Conservation (phyloP, 495 filamentous ascomycete species). For the Xylaria intraflava region DNA sequence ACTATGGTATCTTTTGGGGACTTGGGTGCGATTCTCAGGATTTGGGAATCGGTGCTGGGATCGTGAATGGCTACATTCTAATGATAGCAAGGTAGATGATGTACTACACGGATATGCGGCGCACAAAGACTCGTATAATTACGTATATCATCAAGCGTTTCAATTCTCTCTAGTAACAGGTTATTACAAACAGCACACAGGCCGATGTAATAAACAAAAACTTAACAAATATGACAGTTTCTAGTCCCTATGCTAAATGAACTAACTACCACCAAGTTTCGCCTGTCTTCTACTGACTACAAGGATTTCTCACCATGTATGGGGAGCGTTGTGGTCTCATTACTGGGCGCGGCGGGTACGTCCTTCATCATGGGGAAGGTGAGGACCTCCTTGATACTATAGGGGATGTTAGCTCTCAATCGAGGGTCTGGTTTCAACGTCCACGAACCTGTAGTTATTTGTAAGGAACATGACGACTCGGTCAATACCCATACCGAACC, state of each 20-base stretch:
- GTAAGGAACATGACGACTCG: conserved; percentile 96
- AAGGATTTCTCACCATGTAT: conserved; percentile 4
- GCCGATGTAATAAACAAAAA: background rate
- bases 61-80: too few species aligned
- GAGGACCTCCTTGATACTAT: conserved; percentile 83
- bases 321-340: conserved; percentile 10
- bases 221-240: too few species aligned
- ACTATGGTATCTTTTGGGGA: too few species aligned
- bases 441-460: conserved; percentile 59
- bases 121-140: background rate
- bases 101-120: background rate
- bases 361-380: conserved; percentile 68
- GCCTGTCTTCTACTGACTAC: background rate
- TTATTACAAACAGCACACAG: background rate
- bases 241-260: background rate
- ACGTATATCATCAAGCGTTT: background rate
- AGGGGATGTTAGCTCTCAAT: background rate
- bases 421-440: conserved; percentile 14
- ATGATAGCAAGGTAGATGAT: too few species aligned
- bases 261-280: background rate
- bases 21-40: too few species aligned
- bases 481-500: conserved; percentile 97
- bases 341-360: conserved; percentile 3
- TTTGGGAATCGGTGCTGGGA: too few species aligned
- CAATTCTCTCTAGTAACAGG: background rate